Evolutionary conservation across 2,329 filamentous ascomycete species (phyloP).

Genomic region (Fusarium irregulare): DNA sequence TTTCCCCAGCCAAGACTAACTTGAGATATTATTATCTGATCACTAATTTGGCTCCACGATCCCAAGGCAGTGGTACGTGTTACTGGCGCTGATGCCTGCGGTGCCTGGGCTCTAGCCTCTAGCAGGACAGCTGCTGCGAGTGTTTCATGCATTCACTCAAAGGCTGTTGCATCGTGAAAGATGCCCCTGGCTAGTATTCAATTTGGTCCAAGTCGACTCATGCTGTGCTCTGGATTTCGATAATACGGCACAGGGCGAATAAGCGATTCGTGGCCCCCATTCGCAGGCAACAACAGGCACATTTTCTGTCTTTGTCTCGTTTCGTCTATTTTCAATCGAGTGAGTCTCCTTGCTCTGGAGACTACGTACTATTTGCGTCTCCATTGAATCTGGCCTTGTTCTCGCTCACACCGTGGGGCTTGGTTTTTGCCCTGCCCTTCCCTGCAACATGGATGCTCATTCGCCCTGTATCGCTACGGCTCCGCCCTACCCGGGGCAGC

Average conservation of each 20-base stretch:
- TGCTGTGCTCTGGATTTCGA: conserved; percentile 6
- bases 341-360: not conserved
- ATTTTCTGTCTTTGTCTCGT: conserved; percentile 13
- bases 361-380: not conserved
- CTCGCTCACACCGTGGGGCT: conserved; percentile 40
- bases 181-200: conserved; percentile 1
- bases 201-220: not conserved
- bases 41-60: conserved; percentile 22
- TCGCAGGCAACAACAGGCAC: conserved; percentile 32
- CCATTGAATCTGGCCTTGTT: conserved; percentile 19
- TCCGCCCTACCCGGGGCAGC: conserved; percentile 37
- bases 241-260: conserved; percentile 10
- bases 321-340: conserved; percentile 30
- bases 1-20: conserved; percentile 6
- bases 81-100: conserved; percentile 23
- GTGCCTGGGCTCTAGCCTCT: conserved; percentile 22
- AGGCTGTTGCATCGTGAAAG: conserved; percentile 33
- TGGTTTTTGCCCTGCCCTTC: conserved; percentile 36
- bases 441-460: conserved; percentile 27
- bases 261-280: conserved; percentile 32
- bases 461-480: conserved; percentile 25
- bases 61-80: conserved; percentile 36
- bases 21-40: conserved; percentile 26
- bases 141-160: conserved; percentile 40
- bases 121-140: conserved; percentile 33